Conservation (phyloP, 2,329 filamentous ascomycete species). For the Arachnomyces sp. region DNA sequence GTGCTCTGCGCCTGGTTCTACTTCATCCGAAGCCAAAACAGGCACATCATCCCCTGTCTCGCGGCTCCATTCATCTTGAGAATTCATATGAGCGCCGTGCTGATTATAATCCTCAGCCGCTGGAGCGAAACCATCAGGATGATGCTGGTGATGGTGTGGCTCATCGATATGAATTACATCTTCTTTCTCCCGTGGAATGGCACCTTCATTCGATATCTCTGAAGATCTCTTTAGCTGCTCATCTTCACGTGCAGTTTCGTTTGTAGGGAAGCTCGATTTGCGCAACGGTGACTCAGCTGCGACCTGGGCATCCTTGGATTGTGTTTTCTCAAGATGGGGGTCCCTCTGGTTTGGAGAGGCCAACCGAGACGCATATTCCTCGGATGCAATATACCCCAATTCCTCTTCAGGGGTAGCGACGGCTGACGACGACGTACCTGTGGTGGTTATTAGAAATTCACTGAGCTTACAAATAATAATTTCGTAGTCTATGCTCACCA, state of each 20-base stretch:
- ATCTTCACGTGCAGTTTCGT: conserved; percentile 45
- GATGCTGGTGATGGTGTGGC: conserved; percentile 39
- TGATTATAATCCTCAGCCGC: conserved; percentile 46
- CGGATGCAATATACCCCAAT: conserved; percentile 77
- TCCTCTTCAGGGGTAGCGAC: conserved; percentile 80
- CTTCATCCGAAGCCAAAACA: conserved; percentile 82
- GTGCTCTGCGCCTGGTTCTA: conserved; percentile 60
- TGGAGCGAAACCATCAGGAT: conserved; percentile 45
- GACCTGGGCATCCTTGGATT: conserved; percentile 40
- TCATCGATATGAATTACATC: conserved; percentile 71
- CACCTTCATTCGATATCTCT: conserved; percentile 13
- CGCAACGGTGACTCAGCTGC: conserved; percentile 46
- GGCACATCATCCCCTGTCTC: conserved; percentile 60
- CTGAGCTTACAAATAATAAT: conserved; percentile 8
- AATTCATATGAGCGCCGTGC: conserved; percentile 35
- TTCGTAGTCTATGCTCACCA: conserved; percentile 36
- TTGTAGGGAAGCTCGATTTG: conserved; percentile 41
- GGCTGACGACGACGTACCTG: conserved; percentile 58
- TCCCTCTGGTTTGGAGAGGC: conserved; percentile 52
- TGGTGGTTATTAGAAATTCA: conserved; percentile 16
- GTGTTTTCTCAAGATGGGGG: conserved; percentile 16
- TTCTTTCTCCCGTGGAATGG: conserved; percentile 21
- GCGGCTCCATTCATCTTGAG: conserved; percentile 37
- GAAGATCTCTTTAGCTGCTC: conserved; percentile 27
- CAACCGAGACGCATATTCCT: conserved; percentile 73